These are phyloP conservation scores for Exutisphaerella laricina DNA, from an alignment of 2,329 filamentous ascomycete genomes.

Conservation along the genomic window DNA sequence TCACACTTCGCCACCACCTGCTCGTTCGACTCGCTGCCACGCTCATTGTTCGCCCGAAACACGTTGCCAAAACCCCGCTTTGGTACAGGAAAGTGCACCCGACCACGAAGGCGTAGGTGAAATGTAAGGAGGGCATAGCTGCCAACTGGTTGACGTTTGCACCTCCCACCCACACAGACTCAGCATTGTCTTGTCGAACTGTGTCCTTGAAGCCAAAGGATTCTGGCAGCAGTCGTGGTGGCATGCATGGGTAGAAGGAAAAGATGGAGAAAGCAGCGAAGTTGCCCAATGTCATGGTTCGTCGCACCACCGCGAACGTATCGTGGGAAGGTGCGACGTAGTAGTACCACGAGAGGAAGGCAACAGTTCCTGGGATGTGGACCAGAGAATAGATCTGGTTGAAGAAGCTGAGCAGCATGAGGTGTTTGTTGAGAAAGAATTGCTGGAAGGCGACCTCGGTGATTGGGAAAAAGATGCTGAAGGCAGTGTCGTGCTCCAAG, in stretches of 20 bases:
- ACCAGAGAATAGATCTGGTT: slow-evolving; percentile 57
- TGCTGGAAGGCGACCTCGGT: slow-evolving; percentile 50
- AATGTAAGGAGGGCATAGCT: slow-evolving; percentile 49
- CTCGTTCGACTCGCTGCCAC: slow-evolving; percentile 6
- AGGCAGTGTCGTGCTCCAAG: slow-evolving; percentile 48
- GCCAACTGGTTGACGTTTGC: slow-evolving; percentile 44
- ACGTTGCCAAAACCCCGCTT: slow-evolving; percentile 40
- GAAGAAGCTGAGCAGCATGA: slow-evolving; percentile 49
- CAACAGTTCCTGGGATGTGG: slow-evolving; percentile 49
- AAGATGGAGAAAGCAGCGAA: slow-evolving; percentile 50
- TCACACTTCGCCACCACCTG: slow-evolving; percentile 6
- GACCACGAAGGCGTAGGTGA: slow-evolving; percentile 50
- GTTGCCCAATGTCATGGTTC: slow-evolving; percentile 48
- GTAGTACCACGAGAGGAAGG: slow-evolving; percentile 50
- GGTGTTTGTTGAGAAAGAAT: slow-evolving; percentile 53
- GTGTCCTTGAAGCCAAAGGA: slow-evolving; percentile 45
- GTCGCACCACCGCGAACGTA: slow-evolving; percentile 41
- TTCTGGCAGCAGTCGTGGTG: slow-evolving; percentile 43
- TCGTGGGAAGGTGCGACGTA: slow-evolving; percentile 50
- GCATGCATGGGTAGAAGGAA: slow-evolving; percentile 51
- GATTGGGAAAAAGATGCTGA: slow-evolving; percentile 50
- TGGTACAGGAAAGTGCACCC: slow-evolving; percentile 50
- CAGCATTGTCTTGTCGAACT: slow-evolving; percentile 43
- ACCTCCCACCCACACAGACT: slow-evolving; percentile 44
- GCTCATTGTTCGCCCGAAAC: slow-evolving; percentile 35